phyloP scores from a whole-genome alignment of 345 rosid species.

The Acer yangbiense region DNA sequence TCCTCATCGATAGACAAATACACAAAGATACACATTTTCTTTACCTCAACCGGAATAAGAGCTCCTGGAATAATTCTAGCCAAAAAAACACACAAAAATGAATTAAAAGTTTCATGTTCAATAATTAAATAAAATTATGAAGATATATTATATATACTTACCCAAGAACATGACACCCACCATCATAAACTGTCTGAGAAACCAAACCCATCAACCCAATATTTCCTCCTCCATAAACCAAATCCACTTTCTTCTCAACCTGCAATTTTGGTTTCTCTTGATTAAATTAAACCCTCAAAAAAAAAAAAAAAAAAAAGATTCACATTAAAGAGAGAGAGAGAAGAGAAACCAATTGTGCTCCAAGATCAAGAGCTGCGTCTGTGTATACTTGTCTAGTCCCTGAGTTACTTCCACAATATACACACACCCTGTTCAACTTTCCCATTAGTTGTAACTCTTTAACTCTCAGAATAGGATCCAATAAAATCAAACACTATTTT shows the following conservation, averaged over 20 bases:
- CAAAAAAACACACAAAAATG: background rate
- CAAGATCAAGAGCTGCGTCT: constrained; percentile 47
- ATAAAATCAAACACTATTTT: too few species aligned
- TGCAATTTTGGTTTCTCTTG: constrained; percentile 9
- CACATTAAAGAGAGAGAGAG: background rate
- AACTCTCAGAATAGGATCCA: too few species aligned
- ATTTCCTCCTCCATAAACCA: constrained; percentile 50
- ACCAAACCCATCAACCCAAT: constrained; percentile 44
- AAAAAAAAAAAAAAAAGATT: too few species aligned
- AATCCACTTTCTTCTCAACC: constrained; percentile 39
- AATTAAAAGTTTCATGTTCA: background rate
- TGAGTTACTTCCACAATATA: constrained; percentile 48
- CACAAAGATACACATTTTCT: background rate
- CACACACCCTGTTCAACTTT: constrained; percentile 46
- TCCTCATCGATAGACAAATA: background rate
- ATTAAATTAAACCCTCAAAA: too few species aligned
- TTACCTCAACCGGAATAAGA: constrained; percentile 40
- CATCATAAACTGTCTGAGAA: constrained; percentile 38
- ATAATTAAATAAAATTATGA: too few species aligned
- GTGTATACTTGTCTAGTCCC: constrained; percentile 40
- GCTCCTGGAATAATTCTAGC: constrained; percentile 40
- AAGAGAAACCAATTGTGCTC: constrained; percentile 29
- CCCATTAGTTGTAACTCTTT: constrained; percentile 22
- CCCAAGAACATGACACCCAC: constrained; percentile 46
- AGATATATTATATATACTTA: background rate